Base-by-base conservation (phyloP, 1,284 basidiomycete species). In the Ganoderma lingzhi region DNA sequence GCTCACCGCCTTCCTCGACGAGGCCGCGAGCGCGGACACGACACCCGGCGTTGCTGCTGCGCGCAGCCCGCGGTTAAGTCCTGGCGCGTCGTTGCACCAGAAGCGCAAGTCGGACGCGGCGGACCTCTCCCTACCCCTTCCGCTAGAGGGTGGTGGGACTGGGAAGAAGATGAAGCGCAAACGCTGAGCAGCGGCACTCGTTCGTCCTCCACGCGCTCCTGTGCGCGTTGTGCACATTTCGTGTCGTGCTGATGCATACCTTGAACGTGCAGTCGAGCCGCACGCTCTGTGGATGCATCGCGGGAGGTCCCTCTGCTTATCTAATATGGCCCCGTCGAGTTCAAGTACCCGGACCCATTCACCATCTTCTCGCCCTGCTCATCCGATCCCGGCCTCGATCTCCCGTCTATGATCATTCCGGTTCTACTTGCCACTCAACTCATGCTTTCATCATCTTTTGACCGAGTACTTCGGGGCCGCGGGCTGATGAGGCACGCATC, bases 41-140 rank as follows among this genome's bases (percentile, higher is more conserved):
- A 73, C 61, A 69, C 71, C 5, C 68, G 71, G 17, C 70, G 39
- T 71, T 2, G 60, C 69, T 30, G 67, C 64, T 14, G 61, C 73
- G 19, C 69, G 63, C 53, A 64, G 63, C 69, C 73, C 67, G 45
- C 62, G 55, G 56, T 17, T 65, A 48, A 45, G 66, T 44, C 44
- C 62, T 6, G 58, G n/a, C 15, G 48, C 42, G 62, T 48, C 45
- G 32, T 56, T 28, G 48, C 77, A 78, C 63, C 76, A 80, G 73
- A 88, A 88, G 74, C 84, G 87, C 71, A 86, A 87, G 77, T 86
- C 84, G 48, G 84, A 87, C 28, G 78, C 78, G 15, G 69, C 71
- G 59, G 81, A 83, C 37, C 71, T 78, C 41, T 71, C 75, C 60
- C 59, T 72, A 37, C 71, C 73, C n/a, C 37, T 62, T 3, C 19